Evolutionary conservation across 1,139 yeast species (phyloP), one percentile per base, ranked within the genome.

Genomic region (Blastobotrys arbuscula): DNA sequence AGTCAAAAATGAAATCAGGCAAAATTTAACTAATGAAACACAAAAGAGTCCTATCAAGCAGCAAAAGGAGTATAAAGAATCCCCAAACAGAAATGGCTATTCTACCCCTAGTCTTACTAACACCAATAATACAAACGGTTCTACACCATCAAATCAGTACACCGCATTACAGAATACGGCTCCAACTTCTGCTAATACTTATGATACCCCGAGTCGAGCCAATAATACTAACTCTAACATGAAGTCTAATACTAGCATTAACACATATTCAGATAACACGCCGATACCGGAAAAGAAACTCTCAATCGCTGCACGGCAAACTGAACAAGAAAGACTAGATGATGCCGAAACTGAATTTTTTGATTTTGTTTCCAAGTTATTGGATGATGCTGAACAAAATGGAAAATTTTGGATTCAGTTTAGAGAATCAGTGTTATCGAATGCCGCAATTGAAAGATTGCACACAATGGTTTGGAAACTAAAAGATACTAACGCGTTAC

Each of bases 291-390:
- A 43, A 9, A 40, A 41, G 28, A 35, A 36, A 37, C 21, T 28
- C 6, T 43, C 47, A 8, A 28, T 19, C 2, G 47, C 24, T 12
- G 37, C 20, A 4, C 26, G 33, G 16, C 48, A 40, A 19, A n/a
- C 48, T 1, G 21, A 19, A 10, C 35, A 40, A 18, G 31, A 45
- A 30, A 40, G 30, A 16, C 37, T 31, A 6, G 48, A 45, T 23
- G 41, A 36, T 18, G 44, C 44, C 2, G 48, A 45, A 28, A 45
- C 40, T 6, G 45, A 45, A 16, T 45, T 45, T 41, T 40, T 41
- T 10, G 48, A 45, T 19, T 41, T 45, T 30, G 28, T 45, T n/a
- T 15, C 35, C 10, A 35, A n/a, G 19, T 19, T 45, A n/a, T 31
- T 45, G 13, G 41, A 35, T 23, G 39, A 39, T n/a, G n/a, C n/a